Conservation (phyloP, 805 yeast species). For the Yamadazyma paraphyllophila region DNA sequence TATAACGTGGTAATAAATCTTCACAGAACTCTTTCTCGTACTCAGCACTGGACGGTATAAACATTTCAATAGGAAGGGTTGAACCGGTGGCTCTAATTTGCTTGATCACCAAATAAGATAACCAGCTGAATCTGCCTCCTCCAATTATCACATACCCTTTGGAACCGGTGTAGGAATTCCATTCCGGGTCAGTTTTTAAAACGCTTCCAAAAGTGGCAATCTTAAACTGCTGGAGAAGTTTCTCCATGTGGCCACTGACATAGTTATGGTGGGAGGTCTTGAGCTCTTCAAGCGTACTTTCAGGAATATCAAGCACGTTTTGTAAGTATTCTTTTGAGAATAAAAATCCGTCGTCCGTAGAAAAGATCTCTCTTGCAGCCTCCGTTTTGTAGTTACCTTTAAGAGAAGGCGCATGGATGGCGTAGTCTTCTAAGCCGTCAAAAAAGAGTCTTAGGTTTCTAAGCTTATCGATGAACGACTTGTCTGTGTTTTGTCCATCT, state of each 20-base stretch:
- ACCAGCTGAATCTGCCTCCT: conserved; percentile 52
- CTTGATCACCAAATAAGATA: conserved; percentile 46
- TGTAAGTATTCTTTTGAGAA: conserved; percentile 48
- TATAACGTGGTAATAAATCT: conserved; percentile 36
- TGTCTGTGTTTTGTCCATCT: not conserved
- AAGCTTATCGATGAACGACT: not conserved
- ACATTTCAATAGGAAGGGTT: conserved; percentile 50
- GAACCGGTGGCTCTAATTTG: conserved; percentile 46
- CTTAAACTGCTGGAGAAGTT: conserved; percentile 24
- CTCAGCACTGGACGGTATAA: conserved; percentile 42
- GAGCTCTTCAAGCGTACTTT: conserved; percentile 29
- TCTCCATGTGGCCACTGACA: conserved; percentile 28
- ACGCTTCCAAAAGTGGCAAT: conserved; percentile 35
- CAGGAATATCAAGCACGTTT: conserved; percentile 41
- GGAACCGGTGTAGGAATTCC: conserved; percentile 31
- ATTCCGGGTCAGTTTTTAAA: conserved; percentile 36
- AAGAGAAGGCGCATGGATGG: conserved; percentile 40
- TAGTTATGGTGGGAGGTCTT: conserved; percentile 37
- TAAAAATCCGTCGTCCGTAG: conserved; percentile 37
- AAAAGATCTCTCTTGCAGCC: conserved; percentile 45
- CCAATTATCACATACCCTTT: conserved; percentile 51
- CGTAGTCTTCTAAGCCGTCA: conserved; percentile 29
- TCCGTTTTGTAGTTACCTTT: conserved; percentile 39
- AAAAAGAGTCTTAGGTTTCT: conserved; percentile 32
- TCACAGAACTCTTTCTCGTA: conserved; percentile 50